Base-by-base conservation (phyloP, 352 stramenopile species). In the Blastocystis sp. region DNA sequence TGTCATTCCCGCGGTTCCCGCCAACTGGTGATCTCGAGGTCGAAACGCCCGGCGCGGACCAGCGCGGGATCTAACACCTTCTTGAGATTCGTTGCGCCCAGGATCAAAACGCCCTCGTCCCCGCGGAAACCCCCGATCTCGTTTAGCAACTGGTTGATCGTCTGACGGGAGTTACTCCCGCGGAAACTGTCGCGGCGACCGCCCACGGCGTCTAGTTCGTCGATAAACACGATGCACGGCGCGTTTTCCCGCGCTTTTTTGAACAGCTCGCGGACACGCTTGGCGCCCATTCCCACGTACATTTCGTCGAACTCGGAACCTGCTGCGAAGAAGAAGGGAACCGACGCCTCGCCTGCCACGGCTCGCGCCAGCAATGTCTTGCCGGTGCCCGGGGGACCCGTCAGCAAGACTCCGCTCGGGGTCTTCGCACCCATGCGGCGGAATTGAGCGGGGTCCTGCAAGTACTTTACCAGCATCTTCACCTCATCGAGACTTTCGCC, bases 171-270 rank as follows among this genome's bases (percentile, higher is more conserved):
- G 65, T 94, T 90, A 72, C 93, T 93, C 4, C 49, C 32, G 34
- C 36, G 44, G 44, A 67, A 63, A 34, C 29, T 49, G 84, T 90
- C 90, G 61, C 96, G 93, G 42, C 92, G 94, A 59, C 94, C 94
- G 54, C 94, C 95, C 32, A 98, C 95, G 29, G 95, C 95, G 89
- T 99, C 96, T 87, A 98, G 97, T 89, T 98, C 95, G 89, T 98
- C 96, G 87, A 99, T 97, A 88, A 99, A 99, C 86, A 99, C 95
- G 77, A 94, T 94, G 29, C 89, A 91, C 0, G 91, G 90, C 38
- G 85, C 61, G 46, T 73, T 46, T 51, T 73, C 36, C 61, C 61
- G 29, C 61, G 61, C 61, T 7, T 73, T 51, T 51, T 73, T 24
- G 61, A 73, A 73, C 9, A 73, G 44, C 36, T 73, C 36, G 18